Evolutionary conservation across 108 stramenopile genomes (phyloP).

Genomic region (Fistulifera solaris): DNA sequence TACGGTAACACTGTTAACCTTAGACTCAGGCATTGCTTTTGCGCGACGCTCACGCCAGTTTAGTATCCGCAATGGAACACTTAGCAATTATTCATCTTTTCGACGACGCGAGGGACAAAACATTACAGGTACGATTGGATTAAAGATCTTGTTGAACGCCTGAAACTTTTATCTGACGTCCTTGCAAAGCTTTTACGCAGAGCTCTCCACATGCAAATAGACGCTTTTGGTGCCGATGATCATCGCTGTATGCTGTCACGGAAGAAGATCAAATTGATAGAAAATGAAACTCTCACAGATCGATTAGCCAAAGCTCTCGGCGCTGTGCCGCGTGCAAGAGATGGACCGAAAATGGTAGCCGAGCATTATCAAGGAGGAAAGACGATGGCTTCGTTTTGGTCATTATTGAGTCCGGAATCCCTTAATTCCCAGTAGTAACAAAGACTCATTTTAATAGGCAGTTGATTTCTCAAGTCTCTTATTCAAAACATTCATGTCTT

Average conservation of each 20-base stretch:
- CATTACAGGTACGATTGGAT: slow-evolving; percentile 18
- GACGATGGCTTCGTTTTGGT: no score
- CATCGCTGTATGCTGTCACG: slow-evolving; percentile 18
- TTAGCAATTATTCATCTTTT: slow-evolving; percentile 34
- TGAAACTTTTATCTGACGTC: not conserved
- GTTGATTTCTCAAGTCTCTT: no score
- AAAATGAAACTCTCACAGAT: not conserved
- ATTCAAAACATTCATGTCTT: no score
- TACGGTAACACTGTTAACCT: no score
- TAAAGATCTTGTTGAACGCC: not conserved
- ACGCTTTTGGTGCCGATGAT: slow-evolving; percentile 24
- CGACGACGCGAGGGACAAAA: slow-evolving; percentile 24
- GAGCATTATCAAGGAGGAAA: no score
- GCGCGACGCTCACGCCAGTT: slow-evolving; percentile 23
- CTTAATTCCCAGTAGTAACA: no score
- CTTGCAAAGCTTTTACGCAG: slow-evolving; percentile 26
- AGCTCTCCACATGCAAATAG: slow-evolving; percentile 23
- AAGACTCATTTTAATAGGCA: no score
- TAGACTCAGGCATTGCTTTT: slow-evolving; percentile 29
- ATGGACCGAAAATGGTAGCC: no score
- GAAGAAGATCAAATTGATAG: slow-evolving; percentile 21
- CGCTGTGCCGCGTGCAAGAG: no score
- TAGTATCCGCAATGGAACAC: slow-evolving; percentile 46
- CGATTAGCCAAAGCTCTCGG: no score
- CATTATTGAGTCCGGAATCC: no score